Evolutionary conservation across 257 asterid species (phyloP).

Genomic region (Solanum tacnaense): DNA sequence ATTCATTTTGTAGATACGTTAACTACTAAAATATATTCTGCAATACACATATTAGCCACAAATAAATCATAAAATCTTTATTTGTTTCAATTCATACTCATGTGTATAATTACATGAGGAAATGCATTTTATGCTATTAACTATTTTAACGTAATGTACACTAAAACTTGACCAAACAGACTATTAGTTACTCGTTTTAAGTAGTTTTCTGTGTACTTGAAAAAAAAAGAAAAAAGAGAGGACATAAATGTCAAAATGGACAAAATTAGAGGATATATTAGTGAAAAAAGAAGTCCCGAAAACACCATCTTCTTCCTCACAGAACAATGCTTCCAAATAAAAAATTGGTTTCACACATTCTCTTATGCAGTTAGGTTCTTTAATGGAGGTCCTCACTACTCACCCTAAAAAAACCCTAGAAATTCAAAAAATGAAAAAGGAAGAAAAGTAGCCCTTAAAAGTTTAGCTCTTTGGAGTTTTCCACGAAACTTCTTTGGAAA

Average conservation of each 20-base stretch:
- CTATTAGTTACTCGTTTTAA: background rate
- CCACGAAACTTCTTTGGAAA: background rate
- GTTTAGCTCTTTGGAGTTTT: background rate
- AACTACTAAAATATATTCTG: background rate
- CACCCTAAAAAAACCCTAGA: background rate
- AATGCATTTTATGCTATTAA: background rate
- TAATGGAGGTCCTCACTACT: slow-evolving; percentile 1
- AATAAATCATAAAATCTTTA: background rate
- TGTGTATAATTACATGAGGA: background rate
- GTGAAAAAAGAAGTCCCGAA: background rate
- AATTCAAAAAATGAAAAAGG: background rate
- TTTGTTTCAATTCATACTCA: background rate
- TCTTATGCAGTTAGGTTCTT: slow-evolving; percentile 1
- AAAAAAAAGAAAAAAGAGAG: background rate
- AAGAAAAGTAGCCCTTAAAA: background rate
- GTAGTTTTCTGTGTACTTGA: background rate
- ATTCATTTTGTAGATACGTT: background rate
- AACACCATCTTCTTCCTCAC: background rate
- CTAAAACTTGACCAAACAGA: background rate
- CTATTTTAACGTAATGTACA: background rate
- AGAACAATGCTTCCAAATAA: background rate
- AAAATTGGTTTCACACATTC: slow-evolving; percentile 17
- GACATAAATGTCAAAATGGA: background rate
- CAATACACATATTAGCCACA: background rate
- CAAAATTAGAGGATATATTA: background rate